Conservation (phyloP, 2,329 filamentous ascomycete species). For the Aspergillus versicolor region DNA sequence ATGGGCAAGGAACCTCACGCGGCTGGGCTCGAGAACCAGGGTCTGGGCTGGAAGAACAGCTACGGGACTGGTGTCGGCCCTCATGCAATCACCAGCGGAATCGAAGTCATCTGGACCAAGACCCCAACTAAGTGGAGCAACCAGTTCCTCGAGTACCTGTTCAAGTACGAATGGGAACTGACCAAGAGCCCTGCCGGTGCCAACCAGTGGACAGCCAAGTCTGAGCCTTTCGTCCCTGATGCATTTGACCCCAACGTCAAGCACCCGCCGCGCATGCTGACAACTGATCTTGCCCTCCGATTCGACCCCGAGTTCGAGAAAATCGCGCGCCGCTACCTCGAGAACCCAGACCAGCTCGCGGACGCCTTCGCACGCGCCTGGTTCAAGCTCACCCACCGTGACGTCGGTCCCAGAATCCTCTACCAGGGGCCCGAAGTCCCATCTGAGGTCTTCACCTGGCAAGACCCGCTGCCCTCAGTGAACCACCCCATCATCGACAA, state of each 20-base stretch:
- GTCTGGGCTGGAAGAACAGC: constrained; percentile 70
- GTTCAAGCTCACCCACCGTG: constrained; percentile 83
- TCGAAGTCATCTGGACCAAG: constrained; percentile 78
- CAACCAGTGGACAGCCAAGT: constrained; percentile 74
- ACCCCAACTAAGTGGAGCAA: constrained; percentile 76
- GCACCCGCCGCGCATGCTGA: constrained; percentile 74
- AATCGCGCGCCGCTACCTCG: constrained; percentile 69
- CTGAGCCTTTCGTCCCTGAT: constrained; percentile 67
- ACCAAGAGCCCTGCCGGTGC: constrained; percentile 74
- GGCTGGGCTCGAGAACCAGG: constrained; percentile 64
- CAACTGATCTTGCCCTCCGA: constrained; percentile 70
- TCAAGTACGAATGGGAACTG: constrained; percentile 75
- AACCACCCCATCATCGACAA: constrained; percentile 60
- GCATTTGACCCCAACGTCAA: constrained; percentile 69
- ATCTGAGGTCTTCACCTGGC: constrained; percentile 68
- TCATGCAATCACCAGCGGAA: constrained; percentile 71
- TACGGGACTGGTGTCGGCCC: constrained; percentile 66
- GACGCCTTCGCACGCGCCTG: constrained; percentile 72
- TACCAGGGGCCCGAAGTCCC: constrained; percentile 76
- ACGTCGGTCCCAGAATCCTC: constrained; percentile 69
- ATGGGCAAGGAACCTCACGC: constrained; percentile 68
- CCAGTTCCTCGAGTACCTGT: constrained; percentile 72
- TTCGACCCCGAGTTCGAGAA: constrained; percentile 72
- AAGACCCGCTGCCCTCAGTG: constrained; percentile 66
- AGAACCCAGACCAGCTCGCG: constrained; percentile 66